These are phyloP conservation scores for Allium cepa DNA, from an alignment of 106 monocot genomes.

Conservation along the genomic window DNA sequence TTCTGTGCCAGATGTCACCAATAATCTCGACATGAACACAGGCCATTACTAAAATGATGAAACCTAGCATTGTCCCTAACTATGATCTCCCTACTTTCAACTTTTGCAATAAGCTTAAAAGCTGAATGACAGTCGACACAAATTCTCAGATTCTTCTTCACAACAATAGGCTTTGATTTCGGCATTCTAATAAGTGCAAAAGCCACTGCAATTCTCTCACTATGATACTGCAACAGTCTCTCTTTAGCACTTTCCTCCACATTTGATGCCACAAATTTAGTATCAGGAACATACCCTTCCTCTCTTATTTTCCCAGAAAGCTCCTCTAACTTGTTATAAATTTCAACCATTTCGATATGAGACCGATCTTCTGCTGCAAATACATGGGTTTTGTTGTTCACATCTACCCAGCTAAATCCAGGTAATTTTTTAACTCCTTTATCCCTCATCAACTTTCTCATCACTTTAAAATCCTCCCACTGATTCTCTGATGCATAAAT, in stretches of 20 bases:
- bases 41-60: constrained; percentile 55
- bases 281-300: constrained; percentile 53
- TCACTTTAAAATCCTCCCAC: constrained; percentile 49
- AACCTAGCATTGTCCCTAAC: constrained; percentile 60
- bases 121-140: constrained; percentile 64
- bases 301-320: constrained; percentile 25
- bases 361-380: constrained; percentile 41
- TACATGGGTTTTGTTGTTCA: constrained; percentile 47
- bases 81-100: constrained; percentile 47
- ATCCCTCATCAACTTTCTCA: constrained; percentile 41
- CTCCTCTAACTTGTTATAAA: constrained; percentile 48
- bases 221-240: constrained; percentile 44
- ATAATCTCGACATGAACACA: constrained; percentile 69
- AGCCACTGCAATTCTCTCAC: constrained; percentile 64
- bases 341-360: constrained; percentile 35
- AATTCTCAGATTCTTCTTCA: constrained; percentile 65
- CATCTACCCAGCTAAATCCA: constrained; percentile 57
- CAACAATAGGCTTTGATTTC: constrained; percentile 30
- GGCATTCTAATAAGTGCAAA: constrained; percentile 47
- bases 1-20: constrained; percentile 29
- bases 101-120: constrained; percentile 55
- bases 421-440: constrained; percentile 37
- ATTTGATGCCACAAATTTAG: constrained; percentile 18
- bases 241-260: constrained; percentile 46
- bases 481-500: constrained; percentile 36